A percentile compares a stretch with the other conserved stretches of the same genome.
phyloP scores from a whole-genome alignment of 805 yeast species.

The Schizosaccharomyces pombe region ASM294v3 CU329670.1:5086001-5086500 shows the following conservation, averaged over 20 bases:
- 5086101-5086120: constrained; percentile 86
- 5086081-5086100: constrained; percentile 79
- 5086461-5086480: constrained; percentile 86
- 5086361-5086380: constrained; percentile 87
- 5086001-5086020: constrained; percentile 90
- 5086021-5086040: constrained; percentile 61
- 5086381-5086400: constrained; percentile 57
- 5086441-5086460: constrained; percentile 79
- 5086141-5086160: constrained; percentile 86
- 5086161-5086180: constrained; percentile 85
- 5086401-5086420: constrained; percentile 69
- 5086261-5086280: constrained; percentile 77
- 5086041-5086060: constrained; percentile 75
- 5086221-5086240: constrained; percentile 83
- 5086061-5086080: constrained; percentile 97
- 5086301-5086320: constrained; percentile 86
- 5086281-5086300: constrained; percentile 80
- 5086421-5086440: constrained; percentile 95
- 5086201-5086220: constrained; percentile 81
- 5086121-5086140: constrained; percentile 65
- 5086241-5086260: constrained; percentile 82
- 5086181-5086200: constrained; percentile 78
- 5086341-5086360: constrained; percentile 94
- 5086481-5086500: constrained; percentile 85
- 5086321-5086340: constrained; percentile 86